Evolutionary conservation across 139 green algal species (phyloP).

Genomic region (Picochlorum sp.): DNA sequence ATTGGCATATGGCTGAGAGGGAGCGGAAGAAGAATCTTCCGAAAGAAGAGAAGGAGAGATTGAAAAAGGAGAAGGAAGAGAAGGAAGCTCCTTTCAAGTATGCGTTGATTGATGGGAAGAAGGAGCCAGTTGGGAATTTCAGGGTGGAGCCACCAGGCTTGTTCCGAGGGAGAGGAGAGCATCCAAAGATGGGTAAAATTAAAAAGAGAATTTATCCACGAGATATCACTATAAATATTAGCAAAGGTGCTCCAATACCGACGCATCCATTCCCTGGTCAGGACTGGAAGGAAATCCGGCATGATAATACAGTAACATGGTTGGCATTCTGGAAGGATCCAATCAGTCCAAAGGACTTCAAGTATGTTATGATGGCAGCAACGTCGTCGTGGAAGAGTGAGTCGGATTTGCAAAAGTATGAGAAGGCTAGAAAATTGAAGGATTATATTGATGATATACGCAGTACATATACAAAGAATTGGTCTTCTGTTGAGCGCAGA

Average conservation of each 20-base stretch:
- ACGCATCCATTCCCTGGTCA: slow-evolving; percentile 76
- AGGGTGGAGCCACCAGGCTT: slow-evolving; percentile 93
- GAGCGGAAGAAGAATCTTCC: slow-evolving; percentile 85
- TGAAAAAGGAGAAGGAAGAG: slow-evolving; percentile 76
- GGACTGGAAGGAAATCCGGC: slow-evolving; percentile 47
- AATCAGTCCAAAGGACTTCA: slow-evolving; percentile 75
- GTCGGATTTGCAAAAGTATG: slow-evolving; percentile 91
- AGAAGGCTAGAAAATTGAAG: slow-evolving; percentile 92
- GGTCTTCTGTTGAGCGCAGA: slow-evolving; percentile 37
- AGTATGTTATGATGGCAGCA: slow-evolving; percentile 94
- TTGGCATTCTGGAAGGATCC: slow-evolving; percentile 96
- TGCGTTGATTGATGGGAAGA: slow-evolving; percentile 74
- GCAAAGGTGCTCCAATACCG: slow-evolving; percentile 61
- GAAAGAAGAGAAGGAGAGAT: slow-evolving; percentile 87
- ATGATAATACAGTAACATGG: slow-evolving; percentile 96
- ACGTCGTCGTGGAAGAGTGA: slow-evolving; percentile 87
- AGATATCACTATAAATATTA: slow-evolving; percentile 98
- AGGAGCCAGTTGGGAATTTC: slow-evolving; percentile 98
- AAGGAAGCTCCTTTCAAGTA: slow-evolving; percentile 86
- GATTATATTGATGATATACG: slow-evolving; percentile 36
- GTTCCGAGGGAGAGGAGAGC: slow-evolving; percentile 95
- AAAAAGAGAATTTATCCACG: slow-evolving; percentile 91
- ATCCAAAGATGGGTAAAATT: slow-evolving; percentile 96
- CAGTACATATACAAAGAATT: slow-evolving; percentile 35
- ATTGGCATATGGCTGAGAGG: slow-evolving; percentile 73